These are phyloP conservation scores for Rhodomyrtus tomentosa DNA, from an alignment of 345 rosid species.

Conservation along the genomic window DNA sequence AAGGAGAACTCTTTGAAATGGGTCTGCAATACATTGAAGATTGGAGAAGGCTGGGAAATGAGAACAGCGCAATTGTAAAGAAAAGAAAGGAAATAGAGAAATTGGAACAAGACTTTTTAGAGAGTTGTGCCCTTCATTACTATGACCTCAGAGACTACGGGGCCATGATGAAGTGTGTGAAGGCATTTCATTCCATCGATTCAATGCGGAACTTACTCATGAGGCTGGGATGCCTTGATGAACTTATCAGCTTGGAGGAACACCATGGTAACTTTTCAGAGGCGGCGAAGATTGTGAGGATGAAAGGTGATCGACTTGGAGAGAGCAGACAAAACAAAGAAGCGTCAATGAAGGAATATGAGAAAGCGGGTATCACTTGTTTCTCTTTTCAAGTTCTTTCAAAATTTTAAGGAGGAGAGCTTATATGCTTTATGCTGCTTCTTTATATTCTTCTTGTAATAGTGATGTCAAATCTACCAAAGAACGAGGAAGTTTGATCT, in stretches of 20 bases:
- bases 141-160: too few relatives aligned
- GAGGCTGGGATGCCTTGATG: constrained; percentile 17
- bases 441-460: background rate
- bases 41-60: constrained; percentile 16
- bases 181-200: too few relatives aligned
- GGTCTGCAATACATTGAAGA: constrained; percentile 25
- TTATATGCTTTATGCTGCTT: background rate
- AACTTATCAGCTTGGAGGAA: constrained; percentile 24
- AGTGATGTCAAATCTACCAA: background rate
- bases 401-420: background rate
- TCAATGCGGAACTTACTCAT: constrained; percentile 16
- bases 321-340: background rate
- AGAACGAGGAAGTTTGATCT: background rate
- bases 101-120: too few relatives aligned
- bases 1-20: constrained; percentile 25
- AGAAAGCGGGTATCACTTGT: constrained; percentile 4
- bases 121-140: too few relatives aligned
- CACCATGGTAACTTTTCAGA: constrained; percentile 22
- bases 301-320: background rate
- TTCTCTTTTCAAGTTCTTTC: too few relatives aligned
- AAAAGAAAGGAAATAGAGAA: constrained; percentile 8
- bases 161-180: too few relatives aligned
- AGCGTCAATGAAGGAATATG: constrained; percentile 16
- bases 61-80: background rate
- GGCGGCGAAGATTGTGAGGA: constrained; percentile 12